Conservation (phyloP, 257 asterid species). For the Solanum gracilifrons region DNA sequence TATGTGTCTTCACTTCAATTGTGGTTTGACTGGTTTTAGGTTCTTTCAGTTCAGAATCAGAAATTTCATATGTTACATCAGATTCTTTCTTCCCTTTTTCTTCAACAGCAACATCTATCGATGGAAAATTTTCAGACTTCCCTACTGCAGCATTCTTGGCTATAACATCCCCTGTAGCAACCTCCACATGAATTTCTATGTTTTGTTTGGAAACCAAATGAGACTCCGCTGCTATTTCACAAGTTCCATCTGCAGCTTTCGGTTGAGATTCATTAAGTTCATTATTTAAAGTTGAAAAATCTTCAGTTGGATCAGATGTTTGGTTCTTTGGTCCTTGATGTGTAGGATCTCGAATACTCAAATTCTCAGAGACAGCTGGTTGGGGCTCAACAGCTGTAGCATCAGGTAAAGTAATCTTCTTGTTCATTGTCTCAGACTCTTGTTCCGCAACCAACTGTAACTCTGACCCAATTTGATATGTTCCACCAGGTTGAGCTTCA, state of each 20-base stretch:
- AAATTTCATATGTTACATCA: not conserved
- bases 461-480: not conserved
- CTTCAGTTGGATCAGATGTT: not conserved
- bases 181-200: not conserved
- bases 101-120: not conserved
- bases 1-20: not conserved
- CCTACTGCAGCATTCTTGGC: not conserved
- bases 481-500: not conserved
- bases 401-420: not conserved
- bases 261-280: not conserved
- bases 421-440: not conserved
- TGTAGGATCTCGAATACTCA: not conserved
- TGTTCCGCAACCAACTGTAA: not conserved
- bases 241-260: not conserved
- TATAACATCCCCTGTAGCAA: not conserved
- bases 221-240: not conserved
- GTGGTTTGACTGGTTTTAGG: not conserved
- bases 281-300: not conserved
- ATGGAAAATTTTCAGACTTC: not conserved
- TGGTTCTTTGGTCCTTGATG: not conserved
- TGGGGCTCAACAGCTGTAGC: not conserved
- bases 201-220: not conserved
- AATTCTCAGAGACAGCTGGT: not conserved
- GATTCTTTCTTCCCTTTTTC: not conserved
- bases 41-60: not conserved